Percentiles rank a stretch among this genome's conserved stretches.
Evolutionary conservation across 495 filamentous ascomycete species (phyloP).

Genomic region (Aspergillus bridgeri): DNA sequence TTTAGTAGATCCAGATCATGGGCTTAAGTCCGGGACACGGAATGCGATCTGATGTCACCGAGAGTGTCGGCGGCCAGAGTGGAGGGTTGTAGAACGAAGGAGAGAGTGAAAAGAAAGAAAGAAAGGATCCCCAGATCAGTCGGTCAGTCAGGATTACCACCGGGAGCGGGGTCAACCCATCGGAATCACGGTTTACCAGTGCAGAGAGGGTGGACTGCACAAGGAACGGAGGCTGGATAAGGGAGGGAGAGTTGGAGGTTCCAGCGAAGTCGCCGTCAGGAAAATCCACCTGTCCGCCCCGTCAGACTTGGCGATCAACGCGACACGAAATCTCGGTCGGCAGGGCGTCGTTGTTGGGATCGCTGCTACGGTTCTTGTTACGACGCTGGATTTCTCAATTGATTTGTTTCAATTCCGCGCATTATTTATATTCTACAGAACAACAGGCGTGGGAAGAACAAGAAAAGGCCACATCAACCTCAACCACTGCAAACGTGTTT

Average conservation of each 20-base stretch:
- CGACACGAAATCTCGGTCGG: neutral
- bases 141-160: neutral
- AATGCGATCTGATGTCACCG: neutral
- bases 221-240: slow-evolving; percentile 10
- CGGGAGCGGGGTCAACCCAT: neutral
- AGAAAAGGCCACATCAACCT: neutral
- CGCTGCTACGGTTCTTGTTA: neutral
- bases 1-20: neutral
- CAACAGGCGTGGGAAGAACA: neutral
- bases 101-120: neutral
- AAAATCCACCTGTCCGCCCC: slow-evolving; percentile 16
- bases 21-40: neutral
- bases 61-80: neutral
- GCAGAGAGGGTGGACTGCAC: neutral
- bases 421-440: neutral
- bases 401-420: neutral
- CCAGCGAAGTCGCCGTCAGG: slow-evolving; percentile 13
- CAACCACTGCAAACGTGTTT: neutral
- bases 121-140: neutral
- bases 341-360: neutral
- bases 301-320: slow-evolving; percentile 19
- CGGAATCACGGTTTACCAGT: slow-evolving; percentile 1
- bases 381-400: neutral
- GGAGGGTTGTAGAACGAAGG: neutral
- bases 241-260: slow-evolving; percentile 1